Evolutionary conservation across 2,329 filamentous ascomycete species (phyloP), one percentile per base, ranked within the genome.

Genomic region (Teratosphaeria destructans): DNA sequence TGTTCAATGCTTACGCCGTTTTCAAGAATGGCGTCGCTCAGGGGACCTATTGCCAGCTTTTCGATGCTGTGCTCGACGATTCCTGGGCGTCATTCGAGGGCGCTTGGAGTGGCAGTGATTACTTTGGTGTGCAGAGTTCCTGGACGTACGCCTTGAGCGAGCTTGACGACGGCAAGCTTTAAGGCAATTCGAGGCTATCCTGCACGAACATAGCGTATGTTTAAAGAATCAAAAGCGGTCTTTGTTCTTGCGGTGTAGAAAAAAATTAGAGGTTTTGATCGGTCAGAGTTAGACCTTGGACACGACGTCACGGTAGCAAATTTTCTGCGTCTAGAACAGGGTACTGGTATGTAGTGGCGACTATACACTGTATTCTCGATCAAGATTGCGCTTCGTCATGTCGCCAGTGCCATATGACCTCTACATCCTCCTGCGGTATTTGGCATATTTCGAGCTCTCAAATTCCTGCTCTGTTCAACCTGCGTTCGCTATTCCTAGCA

Each of bases 11-110:
- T 4, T 68, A 66, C 61, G 65, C 64, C 57, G 57, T 70, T 29
- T 59, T 67, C 54, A 67, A 68, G 62, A 67, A 70, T 57, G 57
- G 61, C 26, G 58, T 63, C 39, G 62, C 67, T 7, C 59, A 63
- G 16, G 68, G 68, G 2, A 71, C 67, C n/a, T 71, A 67, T 62
- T 71, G 70, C 63, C 61, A 66, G 19, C 60, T 71, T 8, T 72
- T 57, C 56, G 59, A 62, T 57, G 62, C 60, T 5, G 56, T 60
- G 4, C 59, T 68, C 12, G 57, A 59, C 49, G 52, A 47, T 14
- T 37, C 26, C 27, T 68, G 59, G 58, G 67, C 66, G 14, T 62
- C 58, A n/a, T 68, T 62, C 54, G 47, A 54, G 16, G 64, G 63
- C 55, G 60, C 56, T 12, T 59, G 54, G 52, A 35, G 35, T 12